A percentile compares a stretch with the other conserved stretches of the same genome.
Conservation (phyloP, 176 grass and related monocot genomes). For the Ananas comosus region DNA sequence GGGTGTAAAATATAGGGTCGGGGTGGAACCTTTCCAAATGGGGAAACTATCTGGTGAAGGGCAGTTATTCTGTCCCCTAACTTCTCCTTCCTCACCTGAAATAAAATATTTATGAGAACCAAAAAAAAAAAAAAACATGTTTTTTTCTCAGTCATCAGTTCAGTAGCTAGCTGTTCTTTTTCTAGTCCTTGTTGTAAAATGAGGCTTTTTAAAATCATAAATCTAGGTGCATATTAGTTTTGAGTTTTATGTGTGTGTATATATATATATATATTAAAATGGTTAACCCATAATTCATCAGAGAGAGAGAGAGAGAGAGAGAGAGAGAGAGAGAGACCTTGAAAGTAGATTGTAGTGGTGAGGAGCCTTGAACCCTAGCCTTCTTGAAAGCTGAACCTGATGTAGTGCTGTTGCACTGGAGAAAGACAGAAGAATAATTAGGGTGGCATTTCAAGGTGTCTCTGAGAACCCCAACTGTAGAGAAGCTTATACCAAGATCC, state of each 20-base stretch:
- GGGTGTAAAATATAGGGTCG: background rate
- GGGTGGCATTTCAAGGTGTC: slow-evolving; percentile 20
- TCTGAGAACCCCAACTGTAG: slow-evolving; percentile 10
- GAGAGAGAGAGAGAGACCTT: slow-evolving; percentile 37
- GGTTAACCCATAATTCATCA: background rate
- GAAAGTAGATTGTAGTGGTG: slow-evolving; percentile 68
- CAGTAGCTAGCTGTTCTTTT: no score
- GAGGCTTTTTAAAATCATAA: no score
- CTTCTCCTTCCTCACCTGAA: slow-evolving; percentile 83
- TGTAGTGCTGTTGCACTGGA: slow-evolving; percentile 70
- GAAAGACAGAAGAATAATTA: slow-evolving; percentile 40
- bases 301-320: background rate
- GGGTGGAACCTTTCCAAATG: slow-evolving; percentile 64
- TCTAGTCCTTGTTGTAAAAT: no score
- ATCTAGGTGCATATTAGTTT: no score
- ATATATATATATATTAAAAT: background rate
- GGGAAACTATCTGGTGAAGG: slow-evolving; percentile 77
- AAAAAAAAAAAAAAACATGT: background rate
- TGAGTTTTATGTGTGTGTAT: background rate
- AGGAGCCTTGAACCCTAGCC: slow-evolving; percentile 74
- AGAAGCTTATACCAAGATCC: background rate
- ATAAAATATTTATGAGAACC: slow-evolving; percentile 8
- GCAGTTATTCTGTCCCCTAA: slow-evolving; percentile 78
- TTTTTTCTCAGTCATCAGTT: background rate
- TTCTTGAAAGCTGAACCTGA: slow-evolving; percentile 76